A percentile compares a stretch with the other conserved stretches of the same genome.
Conservation (phyloP, 352 stramenopile species). For the Peronospora farinosa region DNA sequence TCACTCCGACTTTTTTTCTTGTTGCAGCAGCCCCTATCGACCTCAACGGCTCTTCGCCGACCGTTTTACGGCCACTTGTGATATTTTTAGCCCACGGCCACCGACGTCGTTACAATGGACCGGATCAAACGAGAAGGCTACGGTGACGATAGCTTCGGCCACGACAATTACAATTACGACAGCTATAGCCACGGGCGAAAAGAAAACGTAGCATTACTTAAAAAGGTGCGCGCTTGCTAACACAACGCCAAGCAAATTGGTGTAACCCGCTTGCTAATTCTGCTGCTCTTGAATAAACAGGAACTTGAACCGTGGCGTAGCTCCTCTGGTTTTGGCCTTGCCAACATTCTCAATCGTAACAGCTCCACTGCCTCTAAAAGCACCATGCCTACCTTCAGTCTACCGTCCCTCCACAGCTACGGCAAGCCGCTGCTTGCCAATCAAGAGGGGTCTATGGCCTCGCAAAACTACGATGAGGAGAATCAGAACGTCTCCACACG, state of each 20-base stretch:
- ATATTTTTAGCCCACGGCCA: constrained; percentile 23
- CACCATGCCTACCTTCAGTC: constrained; percentile 55
- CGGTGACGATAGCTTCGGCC: not conserved
- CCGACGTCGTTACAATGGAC: constrained; percentile 17
- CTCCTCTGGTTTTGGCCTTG: constrained; percentile 66
- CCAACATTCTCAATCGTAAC: constrained; percentile 72
- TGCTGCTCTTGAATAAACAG: constrained; percentile 24
- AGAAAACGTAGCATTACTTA: constrained; percentile 18
- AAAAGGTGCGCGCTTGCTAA: constrained; percentile 27
- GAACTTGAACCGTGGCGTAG: constrained; percentile 62
- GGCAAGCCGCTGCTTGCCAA: constrained; percentile 57
- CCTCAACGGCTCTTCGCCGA: constrained; percentile 22
- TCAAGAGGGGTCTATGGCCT: constrained; percentile 32
- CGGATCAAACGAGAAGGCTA: constrained; percentile 22
- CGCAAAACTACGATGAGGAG: constrained; percentile 32
- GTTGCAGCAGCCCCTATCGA: constrained; percentile 19
- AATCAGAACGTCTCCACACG: constrained; percentile 20
- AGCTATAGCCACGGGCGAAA: constrained; percentile 25
- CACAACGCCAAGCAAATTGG: constrained; percentile 1
- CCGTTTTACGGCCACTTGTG: not conserved
- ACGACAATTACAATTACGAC: constrained; percentile 8
- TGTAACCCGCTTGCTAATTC: constrained; percentile 18
- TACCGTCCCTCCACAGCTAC: constrained; percentile 74
- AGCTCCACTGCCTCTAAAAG: constrained; percentile 7
- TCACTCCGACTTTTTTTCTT: constrained; percentile 20